A percentile compares a stretch with the other conserved stretches of the same genome.
These are phyloP conservation scores for Marasmius tenuissimus DNA, from an alignment of 1,284 basidiomycete species.

Conservation along the genomic window DNA sequence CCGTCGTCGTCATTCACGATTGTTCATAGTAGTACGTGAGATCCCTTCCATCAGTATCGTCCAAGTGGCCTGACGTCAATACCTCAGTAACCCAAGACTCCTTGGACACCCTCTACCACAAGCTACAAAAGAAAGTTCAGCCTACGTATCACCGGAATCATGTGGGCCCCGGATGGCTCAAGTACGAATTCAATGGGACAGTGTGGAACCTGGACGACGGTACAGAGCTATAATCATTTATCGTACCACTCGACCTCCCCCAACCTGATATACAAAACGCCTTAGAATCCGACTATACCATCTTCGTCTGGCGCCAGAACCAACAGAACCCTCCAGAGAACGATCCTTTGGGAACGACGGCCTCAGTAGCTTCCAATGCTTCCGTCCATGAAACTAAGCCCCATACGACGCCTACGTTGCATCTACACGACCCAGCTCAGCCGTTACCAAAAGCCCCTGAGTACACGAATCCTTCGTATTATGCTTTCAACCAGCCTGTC, in stretches of 20 bases:
- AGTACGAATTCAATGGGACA: constrained; percentile 73
- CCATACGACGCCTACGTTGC: constrained; percentile 47
- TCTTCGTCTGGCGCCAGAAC: constrained; percentile 70
- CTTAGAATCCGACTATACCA: constrained; percentile 78
- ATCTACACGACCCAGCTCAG: constrained; percentile 60
- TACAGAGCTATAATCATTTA: constrained; percentile 19
- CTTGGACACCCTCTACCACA: constrained; percentile 61
- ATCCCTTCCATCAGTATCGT: background rate
- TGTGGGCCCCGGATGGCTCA: constrained; percentile 76
- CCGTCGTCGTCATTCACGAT: constrained; percentile 71
- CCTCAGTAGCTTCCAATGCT: constrained; percentile 26
- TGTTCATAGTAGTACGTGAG: constrained; percentile 63
- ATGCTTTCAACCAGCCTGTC: constrained; percentile 52
- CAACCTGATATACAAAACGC: constrained; percentile 6
- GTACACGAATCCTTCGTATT: constrained; percentile 71
- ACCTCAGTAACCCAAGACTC: constrained; percentile 63
- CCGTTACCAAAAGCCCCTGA: constrained; percentile 59
- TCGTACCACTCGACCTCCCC: background rate
- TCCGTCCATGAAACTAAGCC: constrained; percentile 7
- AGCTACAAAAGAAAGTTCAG: constrained; percentile 63
- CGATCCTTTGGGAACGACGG: constrained; percentile 7
- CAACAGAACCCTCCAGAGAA: constrained; percentile 8
- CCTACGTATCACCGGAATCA: constrained; percentile 55
- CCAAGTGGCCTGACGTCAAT: background rate
- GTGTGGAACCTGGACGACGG: constrained; percentile 83